These are phyloP conservation scores for Pseudozyma hubeiensis DNA, from an alignment of 1,284 basidiomycete genomes.

Conservation along the genomic window DNA sequence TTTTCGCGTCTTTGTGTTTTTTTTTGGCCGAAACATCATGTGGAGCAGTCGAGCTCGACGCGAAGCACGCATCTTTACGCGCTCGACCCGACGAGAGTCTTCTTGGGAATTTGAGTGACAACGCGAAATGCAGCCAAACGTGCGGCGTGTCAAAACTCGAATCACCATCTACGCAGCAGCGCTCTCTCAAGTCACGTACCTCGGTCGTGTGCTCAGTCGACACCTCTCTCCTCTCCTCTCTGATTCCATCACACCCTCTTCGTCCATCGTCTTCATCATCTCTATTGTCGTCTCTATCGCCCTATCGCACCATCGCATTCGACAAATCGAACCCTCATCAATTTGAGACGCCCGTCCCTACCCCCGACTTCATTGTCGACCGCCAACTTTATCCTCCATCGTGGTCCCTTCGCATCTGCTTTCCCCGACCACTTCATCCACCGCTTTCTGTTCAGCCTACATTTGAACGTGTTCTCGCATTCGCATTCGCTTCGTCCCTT, in stretches of 20 bases:
- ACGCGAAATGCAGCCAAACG: conserved; percentile 1
- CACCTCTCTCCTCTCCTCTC: neutral
- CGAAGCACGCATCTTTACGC: conserved; percentile 30
- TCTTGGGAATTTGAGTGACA: conserved; percentile 8
- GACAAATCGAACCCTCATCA: too few species aligned
- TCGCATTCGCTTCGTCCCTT: too few species aligned
- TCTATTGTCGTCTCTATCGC: conserved; percentile 1
- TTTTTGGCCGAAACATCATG: conserved; percentile 7
- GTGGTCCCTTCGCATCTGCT: neutral
- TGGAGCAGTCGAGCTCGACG: conserved; percentile 21
- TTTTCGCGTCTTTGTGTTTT: conserved; percentile 4
- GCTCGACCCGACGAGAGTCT: conserved; percentile 5
- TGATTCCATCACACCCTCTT: too few species aligned
- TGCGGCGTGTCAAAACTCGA: conserved; percentile 11
- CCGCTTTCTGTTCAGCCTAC: too few species aligned
- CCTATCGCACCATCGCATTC: neutral
- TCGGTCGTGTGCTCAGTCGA: conserved; percentile 12
- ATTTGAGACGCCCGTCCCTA: too few species aligned
- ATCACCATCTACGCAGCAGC: conserved; percentile 11
- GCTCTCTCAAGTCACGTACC: too few species aligned
- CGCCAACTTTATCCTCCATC: neutral
- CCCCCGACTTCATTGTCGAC: too few species aligned
- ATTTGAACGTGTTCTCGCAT: too few species aligned
- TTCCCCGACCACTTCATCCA: neutral
- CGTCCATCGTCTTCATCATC: conserved; percentile 15